Evolutionary conservation across 768 basidiomycete species (phyloP).

Genomic region (Pulveroboletus sp.): DNA sequence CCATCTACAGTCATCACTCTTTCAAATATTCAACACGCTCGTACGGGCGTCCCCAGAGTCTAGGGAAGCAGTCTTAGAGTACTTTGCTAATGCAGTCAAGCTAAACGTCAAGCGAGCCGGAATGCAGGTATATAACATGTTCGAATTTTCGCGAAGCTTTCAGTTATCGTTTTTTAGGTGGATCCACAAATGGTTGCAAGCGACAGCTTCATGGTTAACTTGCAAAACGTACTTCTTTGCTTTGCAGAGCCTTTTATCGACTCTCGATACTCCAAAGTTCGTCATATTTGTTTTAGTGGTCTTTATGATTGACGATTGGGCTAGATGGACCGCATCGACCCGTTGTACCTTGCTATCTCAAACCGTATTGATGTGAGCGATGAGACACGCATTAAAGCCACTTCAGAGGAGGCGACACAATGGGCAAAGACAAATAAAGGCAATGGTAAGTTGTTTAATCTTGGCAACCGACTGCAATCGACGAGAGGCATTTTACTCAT

Average conservation of each 20-base stretch:
- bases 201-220: slow-evolving; percentile 90
- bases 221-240: slow-evolving; percentile 74
- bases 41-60: slow-evolving; percentile 76
- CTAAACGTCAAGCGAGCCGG: slow-evolving; percentile 85
- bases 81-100: slow-evolving; percentile 68
- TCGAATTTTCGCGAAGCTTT: not conserved
- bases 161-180: slow-evolving; percentile 42
- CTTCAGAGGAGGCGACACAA: slow-evolving; percentile 74
- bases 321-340: slow-evolving; percentile 89
- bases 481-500: not conserved
- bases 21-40: slow-evolving; percentile 84
- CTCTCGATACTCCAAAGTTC: slow-evolving; percentile 79
- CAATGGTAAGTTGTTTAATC: slow-evolving; percentile 34
- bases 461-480: not conserved
- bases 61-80: slow-evolving; percentile 77
- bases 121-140: slow-evolving; percentile 59
- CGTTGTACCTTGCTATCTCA: slow-evolving; percentile 71
- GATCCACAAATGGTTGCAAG: slow-evolving; percentile 81
- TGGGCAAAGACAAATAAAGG: slow-evolving; percentile 58
- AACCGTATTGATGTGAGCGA: slow-evolving; percentile 73
- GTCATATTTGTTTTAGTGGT: not conserved
- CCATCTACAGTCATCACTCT: slow-evolving; percentile 52
- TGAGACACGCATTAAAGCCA: slow-evolving; percentile 92
- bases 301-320: slow-evolving; percentile 2
- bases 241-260: slow-evolving; percentile 97